phyloP scores from a whole-genome alignment of 495 filamentous ascomycete species.

The Aspergillus sclerotiicarbonarius region DNA sequence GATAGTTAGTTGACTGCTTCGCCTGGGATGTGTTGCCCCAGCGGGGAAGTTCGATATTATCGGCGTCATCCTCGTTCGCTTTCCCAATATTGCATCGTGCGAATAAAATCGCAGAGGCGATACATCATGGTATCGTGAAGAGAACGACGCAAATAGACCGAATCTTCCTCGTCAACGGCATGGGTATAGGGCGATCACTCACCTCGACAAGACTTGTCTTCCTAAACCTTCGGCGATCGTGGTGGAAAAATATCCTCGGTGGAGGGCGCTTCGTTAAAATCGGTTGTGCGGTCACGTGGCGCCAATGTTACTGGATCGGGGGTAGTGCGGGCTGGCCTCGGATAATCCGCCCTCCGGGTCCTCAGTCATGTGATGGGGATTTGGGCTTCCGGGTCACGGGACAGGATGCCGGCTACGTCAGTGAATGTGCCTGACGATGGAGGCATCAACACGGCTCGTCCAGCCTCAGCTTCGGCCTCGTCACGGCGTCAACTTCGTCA shows the following conservation, averaged over 20 bases:
- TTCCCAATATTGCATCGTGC: not conserved
- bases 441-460: not conserved
- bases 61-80: not conserved
- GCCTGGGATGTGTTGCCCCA: not conserved
- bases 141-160: not conserved
- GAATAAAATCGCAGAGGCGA: not conserved
- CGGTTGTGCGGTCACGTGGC: constrained; percentile 49
- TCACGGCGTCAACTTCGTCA: constrained; percentile 4
- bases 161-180: not conserved
- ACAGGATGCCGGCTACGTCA: not conserved
- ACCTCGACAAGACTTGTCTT: constrained; percentile 59
- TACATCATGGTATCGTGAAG: not conserved
- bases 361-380: constrained; percentile 13
- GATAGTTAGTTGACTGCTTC: constrained; percentile 4
- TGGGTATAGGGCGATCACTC: constrained; percentile 19
- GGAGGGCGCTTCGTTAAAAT: constrained; percentile 41
- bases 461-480: not conserved
- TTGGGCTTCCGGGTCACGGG: too few relatives aligned
- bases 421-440: not conserved
- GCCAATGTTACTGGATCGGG: not conserved
- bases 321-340: constrained; percentile 10
- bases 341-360: constrained; percentile 11
- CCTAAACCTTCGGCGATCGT: constrained; percentile 53
- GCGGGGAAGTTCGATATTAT: not conserved
- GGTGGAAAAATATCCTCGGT: constrained; percentile 31